Base-by-base conservation (phyloP, 2,329 filamentous ascomycete species). In the Leptographium wingfieldii region DNA sequence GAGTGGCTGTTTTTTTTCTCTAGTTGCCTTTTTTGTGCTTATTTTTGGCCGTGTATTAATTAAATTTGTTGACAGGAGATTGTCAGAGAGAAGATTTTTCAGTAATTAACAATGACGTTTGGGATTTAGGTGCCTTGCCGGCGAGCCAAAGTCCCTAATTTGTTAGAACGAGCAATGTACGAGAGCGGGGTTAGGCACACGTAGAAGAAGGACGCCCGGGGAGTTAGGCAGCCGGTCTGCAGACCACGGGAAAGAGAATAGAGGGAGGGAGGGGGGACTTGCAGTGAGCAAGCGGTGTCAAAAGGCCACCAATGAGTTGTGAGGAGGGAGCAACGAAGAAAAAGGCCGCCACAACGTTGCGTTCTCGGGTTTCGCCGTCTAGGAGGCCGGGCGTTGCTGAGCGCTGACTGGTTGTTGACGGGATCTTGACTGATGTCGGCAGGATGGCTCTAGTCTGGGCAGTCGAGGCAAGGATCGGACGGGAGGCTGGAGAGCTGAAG, bases 21-120 rank as follows among this genome's bases (percentile, higher is more conserved):
- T 54, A 54, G n/a, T 38, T 12, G 22, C 33, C 55, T 27, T 54
- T 61, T 57, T 54, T 56, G 59, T 56, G 40, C 43, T 56, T 6
- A 14, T 51, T 51, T 40, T 60, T 55, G 33, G 19, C 57, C 40
- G 38, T 35, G 43, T 49, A 35, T 27, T 49, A 25, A 38, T 58
- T 38, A 29, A 48, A 59, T 61, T 61, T 58, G 61, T 58, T 57
- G 60, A 51, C 52, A 58, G 58, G 59, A 56, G 38, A 56, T 38
- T 56, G 38, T 16, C 14, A 46, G 12, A 40, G 55, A 52, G 59
- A 59, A 62, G 59, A 63, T 58, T 64, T 62, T 62, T 51, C 55
- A 53, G 59, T 43, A 53, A 59, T 60, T 63, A 62, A 57, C 62
- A 64, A 64, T 63, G 61, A 64, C 63, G 63, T 63, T 64, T 55